These are phyloP conservation scores for Neospora caninum DNA, from an alignment of 169 alveolate species.

Conservation along the genomic window DNA sequence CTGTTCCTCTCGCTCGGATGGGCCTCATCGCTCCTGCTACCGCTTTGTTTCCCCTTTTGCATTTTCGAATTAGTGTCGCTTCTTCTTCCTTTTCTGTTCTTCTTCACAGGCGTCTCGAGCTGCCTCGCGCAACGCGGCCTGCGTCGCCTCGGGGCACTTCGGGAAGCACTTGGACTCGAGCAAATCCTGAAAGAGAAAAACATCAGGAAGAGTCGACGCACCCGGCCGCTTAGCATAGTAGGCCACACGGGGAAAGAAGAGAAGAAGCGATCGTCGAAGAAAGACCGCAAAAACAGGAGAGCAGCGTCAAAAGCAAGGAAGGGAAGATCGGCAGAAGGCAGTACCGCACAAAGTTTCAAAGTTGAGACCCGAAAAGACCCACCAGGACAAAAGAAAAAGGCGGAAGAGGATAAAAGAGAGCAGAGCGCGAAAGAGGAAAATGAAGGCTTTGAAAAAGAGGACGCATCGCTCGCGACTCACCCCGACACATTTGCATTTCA, in stretches of 20 bases:
- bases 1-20: no score
- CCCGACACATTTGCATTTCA: slow-evolving; percentile 10
- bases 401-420: no score
- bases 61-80: background rate
- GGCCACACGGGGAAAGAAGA: background rate
- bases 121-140: slow-evolving; percentile 33
- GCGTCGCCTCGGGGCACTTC: slow-evolving; percentile 34
- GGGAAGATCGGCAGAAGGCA: no score
- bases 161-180: slow-evolving; percentile 24
- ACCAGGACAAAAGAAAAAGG: no score
- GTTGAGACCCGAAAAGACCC: no score
- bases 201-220: background rate
- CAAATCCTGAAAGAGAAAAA: slow-evolving; percentile 9
- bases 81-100: slow-evolving; percentile 1
- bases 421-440: no score
- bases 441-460: no score
- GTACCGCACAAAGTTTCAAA: no score
- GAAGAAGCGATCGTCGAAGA: background rate
- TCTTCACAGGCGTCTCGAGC: slow-evolving; percentile 25
- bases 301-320: no score
- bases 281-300: background rate
- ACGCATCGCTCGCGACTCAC: background rate
- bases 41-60: background rate
- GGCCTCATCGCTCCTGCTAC: no score
- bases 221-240: background rate